Base-by-base conservation (phyloP, 129 eudicot species). In the Tanacetum coccineum region DNA sequence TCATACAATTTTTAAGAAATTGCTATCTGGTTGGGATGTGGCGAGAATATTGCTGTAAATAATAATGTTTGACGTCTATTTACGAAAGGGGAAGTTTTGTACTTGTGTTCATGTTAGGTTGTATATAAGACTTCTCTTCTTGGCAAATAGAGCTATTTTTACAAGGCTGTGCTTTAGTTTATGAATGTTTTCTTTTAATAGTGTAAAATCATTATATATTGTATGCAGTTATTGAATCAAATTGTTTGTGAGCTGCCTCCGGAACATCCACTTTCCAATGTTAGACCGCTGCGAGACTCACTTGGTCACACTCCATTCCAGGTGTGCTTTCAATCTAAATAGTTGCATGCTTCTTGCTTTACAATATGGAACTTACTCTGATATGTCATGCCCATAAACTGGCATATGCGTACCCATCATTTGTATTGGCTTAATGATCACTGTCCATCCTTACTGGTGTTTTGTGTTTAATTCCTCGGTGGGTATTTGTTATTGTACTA, bases 161-260 rank as follows among this genome's bases (percentile, higher is more conserved):
- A 28, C 15, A 9, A 47, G 47, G 13, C 52, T 14, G 50, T 62
- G 52, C 21, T 36, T 20, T 13, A 32, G 51, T 54, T 18, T 72
- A 61, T 71, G 44, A 26, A 62, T 62, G 6, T 0, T 36, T 40
- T 47, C 17, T 2, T 40, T 50, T 52, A 25, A 39, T 39, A 17
- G 4, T 47, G 22, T 64, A 45, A 45, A 65, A 46, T 39, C 14
- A 22, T 13, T 9, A 26, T 50, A 13, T 59, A 45, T 25, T 20
- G 1, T 70, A 49, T 75, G 84, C 87, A 90, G 95, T 75, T 90
- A 74, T 73, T 90, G 72, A 90, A 90, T 71, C 97, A 90, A 76
- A 87, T 90, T 78, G 97, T 90, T 28, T 84, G 91, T 76, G 95
- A 84, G 87, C 80, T n/a, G n/a, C n/a, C n/a, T n/a, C n/a, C n/a